These are phyloP conservation scores for Viridothelium virens DNA, from an alignment of 495 filamentous ascomycete species.

Conservation along the genomic window DNA sequence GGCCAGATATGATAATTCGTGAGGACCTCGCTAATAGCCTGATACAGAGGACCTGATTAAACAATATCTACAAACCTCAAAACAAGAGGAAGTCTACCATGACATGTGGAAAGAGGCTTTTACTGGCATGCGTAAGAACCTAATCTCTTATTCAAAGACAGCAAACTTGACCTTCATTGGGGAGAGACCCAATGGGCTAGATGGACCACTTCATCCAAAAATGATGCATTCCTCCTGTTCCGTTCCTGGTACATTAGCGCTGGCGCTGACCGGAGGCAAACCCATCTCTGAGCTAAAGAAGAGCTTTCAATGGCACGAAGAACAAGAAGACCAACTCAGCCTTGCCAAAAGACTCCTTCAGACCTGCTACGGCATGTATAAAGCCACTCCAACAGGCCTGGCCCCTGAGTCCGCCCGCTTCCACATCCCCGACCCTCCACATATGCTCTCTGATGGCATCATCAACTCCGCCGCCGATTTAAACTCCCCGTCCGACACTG, in stretches of 20 bases:
- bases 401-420: slow-evolving; percentile 92
- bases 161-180: slow-evolving; percentile 76
- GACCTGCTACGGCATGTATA: slow-evolving; percentile 97
- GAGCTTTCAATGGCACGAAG: slow-evolving; percentile 59
- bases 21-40: background rate
- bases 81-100: slow-evolving; percentile 75
- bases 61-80: slow-evolving; percentile 86
- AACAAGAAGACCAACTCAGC: slow-evolving; percentile 77
- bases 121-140: slow-evolving; percentile 77
- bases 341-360: slow-evolving; percentile 85
- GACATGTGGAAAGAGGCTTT: slow-evolving; percentile 91
- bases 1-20: background rate
- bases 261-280: slow-evolving; percentile 73
- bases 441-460: slow-evolving; percentile 45
- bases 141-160: slow-evolving; percentile 77
- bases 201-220: slow-evolving; percentile 60
- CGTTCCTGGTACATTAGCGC: slow-evolving; percentile 90
- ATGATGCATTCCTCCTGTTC: slow-evolving; percentile 99
- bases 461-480: slow-evolving; percentile 13
- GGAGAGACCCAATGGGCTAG: slow-evolving; percentile 72
- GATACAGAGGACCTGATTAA: slow-evolving; percentile 82
- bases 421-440: slow-evolving; percentile 56
- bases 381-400: slow-evolving; percentile 74
- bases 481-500: background rate
- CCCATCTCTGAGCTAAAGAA: slow-evolving; percentile 66